phyloP scores from a whole-genome alignment of 192 early-diverging fungal species.

The Dimargaris xerosporica region DNA sequence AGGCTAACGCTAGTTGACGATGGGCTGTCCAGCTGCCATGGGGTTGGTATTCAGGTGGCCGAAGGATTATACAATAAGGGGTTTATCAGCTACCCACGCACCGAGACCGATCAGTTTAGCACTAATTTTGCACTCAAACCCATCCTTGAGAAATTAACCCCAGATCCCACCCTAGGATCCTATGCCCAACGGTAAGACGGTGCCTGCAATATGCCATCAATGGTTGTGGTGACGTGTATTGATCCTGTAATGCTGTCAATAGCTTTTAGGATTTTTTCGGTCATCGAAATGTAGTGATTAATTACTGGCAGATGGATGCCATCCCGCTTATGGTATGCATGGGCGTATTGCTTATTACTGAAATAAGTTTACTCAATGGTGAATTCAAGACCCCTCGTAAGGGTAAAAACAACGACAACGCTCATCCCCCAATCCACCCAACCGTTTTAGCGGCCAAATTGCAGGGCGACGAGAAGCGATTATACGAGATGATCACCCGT shows the following conservation, averaged over 20 bases:
- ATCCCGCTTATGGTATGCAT: too few relatives aligned
- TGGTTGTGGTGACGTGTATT: too few relatives aligned
- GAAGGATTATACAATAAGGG: slow-evolving; percentile 79
- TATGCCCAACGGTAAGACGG: slow-evolving; percentile 35
- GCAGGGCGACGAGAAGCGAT: slow-evolving; percentile 42
- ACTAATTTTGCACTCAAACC: slow-evolving; percentile 47
- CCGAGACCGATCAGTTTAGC: slow-evolving; percentile 89
- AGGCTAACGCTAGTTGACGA: too few relatives aligned
- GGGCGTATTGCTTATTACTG: too few relatives aligned
- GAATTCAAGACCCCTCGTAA: slow-evolving; percentile 56
- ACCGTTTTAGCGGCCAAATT: slow-evolving; percentile 38
- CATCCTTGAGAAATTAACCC: slow-evolving; percentile 44
- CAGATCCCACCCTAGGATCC: slow-evolving; percentile 25
- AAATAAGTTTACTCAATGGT: slow-evolving; percentile 46
- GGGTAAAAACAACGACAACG: slow-evolving; percentile 83
- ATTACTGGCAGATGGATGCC: too few relatives aligned
- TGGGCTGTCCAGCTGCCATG: too few relatives aligned
- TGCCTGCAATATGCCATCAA: too few relatives aligned
- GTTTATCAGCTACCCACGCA: slow-evolving; percentile 89
- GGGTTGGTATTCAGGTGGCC: too few relatives aligned
- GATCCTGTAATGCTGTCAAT: too few relatives aligned
- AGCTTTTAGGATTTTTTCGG: too few relatives aligned
- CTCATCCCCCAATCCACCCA: slow-evolving; percentile 97
- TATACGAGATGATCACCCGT: slow-evolving; percentile 80
- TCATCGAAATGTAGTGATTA: too few relatives aligned